Conservation (phyloP, 371 early-diverging fungal species). For the Mortierella sp. region DNA sequence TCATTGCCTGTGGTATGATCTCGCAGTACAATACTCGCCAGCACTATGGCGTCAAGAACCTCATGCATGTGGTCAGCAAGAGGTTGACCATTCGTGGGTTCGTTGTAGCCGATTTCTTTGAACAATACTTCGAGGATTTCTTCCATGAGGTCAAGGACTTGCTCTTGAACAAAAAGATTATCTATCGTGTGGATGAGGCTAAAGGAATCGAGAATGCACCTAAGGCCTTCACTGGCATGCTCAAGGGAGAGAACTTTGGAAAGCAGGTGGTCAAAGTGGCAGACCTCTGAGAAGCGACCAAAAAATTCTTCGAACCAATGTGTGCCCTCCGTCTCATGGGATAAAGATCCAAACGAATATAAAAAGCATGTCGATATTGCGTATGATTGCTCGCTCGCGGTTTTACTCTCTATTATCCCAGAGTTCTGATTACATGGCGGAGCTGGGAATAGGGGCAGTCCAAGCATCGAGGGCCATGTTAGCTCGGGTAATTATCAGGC, state of each 20-base stretch:
- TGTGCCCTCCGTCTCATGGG: no score
- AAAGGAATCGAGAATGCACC: slow-evolving; percentile 66
- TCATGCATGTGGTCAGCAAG: slow-evolving; percentile 60
- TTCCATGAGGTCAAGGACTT: slow-evolving; percentile 57
- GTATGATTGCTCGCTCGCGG: no score
- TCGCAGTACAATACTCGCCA: slow-evolving; percentile 73
- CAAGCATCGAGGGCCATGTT: no score
- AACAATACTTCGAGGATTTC: slow-evolving; percentile 57
- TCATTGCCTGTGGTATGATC: slow-evolving; percentile 71
- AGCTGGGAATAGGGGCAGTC: no score
- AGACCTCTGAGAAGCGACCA: slow-evolving; percentile 30
- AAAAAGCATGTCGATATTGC: no score
- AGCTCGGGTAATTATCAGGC: no score
- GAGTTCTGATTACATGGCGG: no score
- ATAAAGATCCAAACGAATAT: no score
- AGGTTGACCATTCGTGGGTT: slow-evolving; percentile 67
- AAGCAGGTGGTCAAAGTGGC: slow-evolving; percentile 71
- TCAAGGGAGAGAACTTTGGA: slow-evolving; percentile 78
- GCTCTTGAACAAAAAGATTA: slow-evolving; percentile 61
- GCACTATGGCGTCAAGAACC: slow-evolving; percentile 62
- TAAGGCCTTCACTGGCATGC: slow-evolving; percentile 67
- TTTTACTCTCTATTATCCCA: no score
- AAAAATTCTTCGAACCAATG: no score
- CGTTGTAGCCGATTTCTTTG: slow-evolving; percentile 59
- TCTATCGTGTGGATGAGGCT: slow-evolving; percentile 63